Evolutionary conservation across 1,139 yeast genomes (phyloP).

Genomic region (Candida sanyaensis): DNA sequence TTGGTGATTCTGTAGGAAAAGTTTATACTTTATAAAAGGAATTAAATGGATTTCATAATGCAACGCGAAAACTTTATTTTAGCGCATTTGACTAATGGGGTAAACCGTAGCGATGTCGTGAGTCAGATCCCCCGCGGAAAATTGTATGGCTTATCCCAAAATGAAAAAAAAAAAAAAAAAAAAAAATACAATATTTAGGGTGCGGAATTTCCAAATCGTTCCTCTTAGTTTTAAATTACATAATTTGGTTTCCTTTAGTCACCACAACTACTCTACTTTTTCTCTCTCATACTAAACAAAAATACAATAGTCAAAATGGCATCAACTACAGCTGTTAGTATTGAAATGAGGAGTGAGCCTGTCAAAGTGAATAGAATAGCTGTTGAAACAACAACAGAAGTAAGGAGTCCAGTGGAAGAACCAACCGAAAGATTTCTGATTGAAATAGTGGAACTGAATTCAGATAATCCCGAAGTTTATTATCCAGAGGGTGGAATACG

Average conservation of each 20-base stretch:
- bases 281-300: too few relatives aligned
- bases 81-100: background rate
- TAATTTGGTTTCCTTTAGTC: too few relatives aligned
- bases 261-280: too few relatives aligned
- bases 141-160: too few relatives aligned
- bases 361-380: background rate
- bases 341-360: background rate
- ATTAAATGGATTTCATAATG: too few relatives aligned
- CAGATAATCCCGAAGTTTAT: conserved; percentile 1
- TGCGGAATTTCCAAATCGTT: too few relatives aligned
- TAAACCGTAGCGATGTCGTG: background rate
- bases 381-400: conserved; percentile 1
- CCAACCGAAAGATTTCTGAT: background rate
- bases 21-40: conserved; percentile 25
- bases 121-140: too few relatives aligned
- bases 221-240: too few relatives aligned
- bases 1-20: conserved; percentile 44
- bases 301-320: background rate
- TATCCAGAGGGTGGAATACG: conserved; percentile 30
- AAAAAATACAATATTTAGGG: background rate
- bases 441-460: conserved; percentile 1
- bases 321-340: conserved; percentile 2
- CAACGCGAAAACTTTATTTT: too few relatives aligned
- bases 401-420: background rate
- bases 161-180: too few relatives aligned